phyloP scores from a whole-genome alignment of 2,329 filamentous ascomycete species.

The Tolypocladium capitatum region DNA sequence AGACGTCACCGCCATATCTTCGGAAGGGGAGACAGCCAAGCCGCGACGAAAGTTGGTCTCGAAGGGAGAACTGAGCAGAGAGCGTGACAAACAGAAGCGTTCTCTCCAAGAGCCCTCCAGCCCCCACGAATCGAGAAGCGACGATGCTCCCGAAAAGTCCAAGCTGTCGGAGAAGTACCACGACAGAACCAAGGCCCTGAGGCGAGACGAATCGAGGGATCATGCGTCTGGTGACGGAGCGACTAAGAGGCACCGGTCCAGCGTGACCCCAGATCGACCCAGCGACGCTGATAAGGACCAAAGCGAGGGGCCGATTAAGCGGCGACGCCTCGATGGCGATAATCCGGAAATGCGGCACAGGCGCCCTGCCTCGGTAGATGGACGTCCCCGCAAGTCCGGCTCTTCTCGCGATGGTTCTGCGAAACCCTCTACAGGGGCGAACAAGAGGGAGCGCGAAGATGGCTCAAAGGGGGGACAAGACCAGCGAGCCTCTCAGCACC shows the following conservation, averaged over 20 bases:
- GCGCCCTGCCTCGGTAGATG: conserved; percentile 30
- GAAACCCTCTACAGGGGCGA: conserved; percentile 19
- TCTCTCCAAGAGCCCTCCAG: conserved; percentile 39
- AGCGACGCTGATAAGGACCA: conserved; percentile 40
- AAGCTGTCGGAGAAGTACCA: conserved; percentile 41
- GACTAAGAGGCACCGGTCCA: conserved; percentile 45
- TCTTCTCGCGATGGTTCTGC: conserved; percentile 24
- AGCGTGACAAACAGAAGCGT: conserved; percentile 44
- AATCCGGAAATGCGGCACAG: conserved; percentile 34
- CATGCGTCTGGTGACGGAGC: conserved; percentile 36
- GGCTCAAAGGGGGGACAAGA: conserved; percentile 23
- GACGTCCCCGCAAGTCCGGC: conserved; percentile 28
- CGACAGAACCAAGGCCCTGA: conserved; percentile 46
- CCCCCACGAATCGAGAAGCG: conserved; percentile 33
- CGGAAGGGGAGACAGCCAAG: conserved; percentile 44
- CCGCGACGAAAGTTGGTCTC: conserved; percentile 51
- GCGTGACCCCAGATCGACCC: conserved; percentile 42
- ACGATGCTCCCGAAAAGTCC: conserved; percentile 35
- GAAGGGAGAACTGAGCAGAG: conserved; percentile 46
- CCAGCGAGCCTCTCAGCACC: conserved; percentile 23
- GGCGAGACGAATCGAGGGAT: conserved; percentile 48
- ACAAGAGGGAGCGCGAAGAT: conserved; percentile 29
- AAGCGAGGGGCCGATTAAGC: conserved; percentile 37
- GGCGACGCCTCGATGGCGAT: conserved; percentile 43
- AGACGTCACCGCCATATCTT: conserved; percentile 37